Conservation (phyloP, 441 rosid genomes). For the Populus hybrid region DNA sequence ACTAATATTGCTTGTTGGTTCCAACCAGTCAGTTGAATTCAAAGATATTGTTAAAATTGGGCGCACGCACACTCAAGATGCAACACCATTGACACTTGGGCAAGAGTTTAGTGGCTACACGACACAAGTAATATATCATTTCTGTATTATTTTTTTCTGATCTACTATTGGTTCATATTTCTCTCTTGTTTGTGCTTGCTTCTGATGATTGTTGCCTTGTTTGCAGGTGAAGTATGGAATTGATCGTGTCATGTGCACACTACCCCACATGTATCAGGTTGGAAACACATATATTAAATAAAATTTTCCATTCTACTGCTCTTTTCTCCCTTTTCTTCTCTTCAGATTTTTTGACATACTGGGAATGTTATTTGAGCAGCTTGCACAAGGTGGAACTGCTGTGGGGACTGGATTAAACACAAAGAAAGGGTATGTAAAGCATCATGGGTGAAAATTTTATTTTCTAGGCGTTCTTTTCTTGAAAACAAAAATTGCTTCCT, state of each 20-base stretch:
- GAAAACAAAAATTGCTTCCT: no score
- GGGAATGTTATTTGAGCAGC: constrained; percentile 49
- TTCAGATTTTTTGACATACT: no score
- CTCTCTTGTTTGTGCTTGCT: no score
- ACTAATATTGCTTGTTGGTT: constrained; percentile 11
- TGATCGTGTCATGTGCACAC: no score
- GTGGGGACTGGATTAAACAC: constrained; percentile 98
- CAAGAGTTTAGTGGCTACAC: constrained; percentile 98
- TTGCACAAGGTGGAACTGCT: constrained; percentile 99
- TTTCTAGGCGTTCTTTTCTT: neutral
- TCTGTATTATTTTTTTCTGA: no score
- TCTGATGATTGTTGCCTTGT: no score
- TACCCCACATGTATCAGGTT: no score
- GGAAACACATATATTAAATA: no score
- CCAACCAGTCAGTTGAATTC: constrained; percentile 71
- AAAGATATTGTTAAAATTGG: constrained; percentile 94
- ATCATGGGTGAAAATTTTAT: constrained; percentile 8
- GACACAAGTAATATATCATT: constrained; percentile 58
- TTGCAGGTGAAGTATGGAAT: no score
- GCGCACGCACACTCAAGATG: constrained; percentile 97
- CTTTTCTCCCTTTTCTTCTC: no score
- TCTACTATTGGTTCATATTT: no score
- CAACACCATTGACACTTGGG: constrained; percentile 95
- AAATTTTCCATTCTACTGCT: no score
- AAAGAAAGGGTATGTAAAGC: constrained; percentile 75